Percentiles rank a stretch among this genome's conserved stretches.
Evolutionary conservation across 495 filamentous ascomycete genomes (phyloP).

Genomic region (Pyrenula massariospora): DNA sequence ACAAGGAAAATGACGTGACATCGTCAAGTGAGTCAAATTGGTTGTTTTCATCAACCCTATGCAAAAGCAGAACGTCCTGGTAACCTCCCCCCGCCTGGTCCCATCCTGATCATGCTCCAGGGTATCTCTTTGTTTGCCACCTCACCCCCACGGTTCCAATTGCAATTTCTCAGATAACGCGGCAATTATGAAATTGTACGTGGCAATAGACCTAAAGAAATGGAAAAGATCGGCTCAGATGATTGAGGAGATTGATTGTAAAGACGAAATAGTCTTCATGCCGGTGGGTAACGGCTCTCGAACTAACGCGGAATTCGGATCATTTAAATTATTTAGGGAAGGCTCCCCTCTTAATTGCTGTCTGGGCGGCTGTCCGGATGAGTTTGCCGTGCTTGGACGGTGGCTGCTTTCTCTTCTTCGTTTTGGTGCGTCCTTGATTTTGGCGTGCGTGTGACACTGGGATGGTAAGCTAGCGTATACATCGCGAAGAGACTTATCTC

Average conservation of each 20-base stretch:
- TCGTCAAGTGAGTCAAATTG: neutral
- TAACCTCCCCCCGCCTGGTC: neutral
- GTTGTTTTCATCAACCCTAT: neutral
- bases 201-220: neutral
- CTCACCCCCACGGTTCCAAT: neutral
- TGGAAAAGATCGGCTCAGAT: neutral
- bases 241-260: neutral
- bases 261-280: neutral
- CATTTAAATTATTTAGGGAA: conserved; percentile 14
- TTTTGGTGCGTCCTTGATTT: neutral
- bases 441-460: conserved; percentile 1
- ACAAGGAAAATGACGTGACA: neutral
- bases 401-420: conserved; percentile 10
- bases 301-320: neutral
- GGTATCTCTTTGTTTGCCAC: neutral
- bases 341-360: conserved; percentile 9
- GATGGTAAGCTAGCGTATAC: neutral
- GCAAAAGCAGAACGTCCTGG: neutral
- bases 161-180: neutral
- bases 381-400: conserved; percentile 16
- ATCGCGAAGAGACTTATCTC: neutral
- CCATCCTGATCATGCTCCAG: neutral
- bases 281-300: neutral
- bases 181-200: neutral
- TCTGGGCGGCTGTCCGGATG: conserved; percentile 18